Conservation (phyloP, 1,284 basidiomycete genomes). For the Leccinum pallidistipes region DNA sequence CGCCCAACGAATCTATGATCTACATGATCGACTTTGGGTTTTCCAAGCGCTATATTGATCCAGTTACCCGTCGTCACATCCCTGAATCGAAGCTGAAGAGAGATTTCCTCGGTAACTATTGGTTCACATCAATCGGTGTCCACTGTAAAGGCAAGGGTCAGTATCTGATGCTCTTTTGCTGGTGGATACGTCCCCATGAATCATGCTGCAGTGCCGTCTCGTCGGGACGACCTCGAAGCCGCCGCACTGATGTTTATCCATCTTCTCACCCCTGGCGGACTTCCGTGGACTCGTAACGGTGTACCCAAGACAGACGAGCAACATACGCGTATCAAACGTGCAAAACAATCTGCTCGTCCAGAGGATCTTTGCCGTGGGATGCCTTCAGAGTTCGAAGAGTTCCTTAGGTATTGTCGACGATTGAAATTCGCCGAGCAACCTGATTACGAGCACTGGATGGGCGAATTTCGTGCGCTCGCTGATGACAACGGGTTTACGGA, state of each 20-base stretch:
- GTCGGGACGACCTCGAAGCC: constrained; percentile 75
- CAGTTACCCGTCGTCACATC: constrained; percentile 59
- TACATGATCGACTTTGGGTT: constrained; percentile 86
- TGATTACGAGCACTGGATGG: constrained; percentile 62
- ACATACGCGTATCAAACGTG: constrained; percentile 59
- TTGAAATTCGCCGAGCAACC: constrained; percentile 66
- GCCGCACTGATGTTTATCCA: constrained; percentile 76
- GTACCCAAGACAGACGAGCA: constrained; percentile 65
- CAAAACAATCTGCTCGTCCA: constrained; percentile 56
- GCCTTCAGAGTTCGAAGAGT: constrained; percentile 71
- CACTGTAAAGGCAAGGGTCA: constrained; percentile 73
- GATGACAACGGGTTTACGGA: constrained; percentile 55
- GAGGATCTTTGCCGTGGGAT: constrained; percentile 70
- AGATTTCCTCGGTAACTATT: constrained; percentile 79
- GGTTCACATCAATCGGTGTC: constrained; percentile 72
- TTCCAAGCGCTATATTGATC: constrained; percentile 73
- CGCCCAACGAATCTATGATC: constrained; percentile 55
- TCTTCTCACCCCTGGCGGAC: constrained; percentile 69
- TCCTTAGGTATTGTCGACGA: constrained; percentile 65
- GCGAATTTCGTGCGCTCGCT: constrained; percentile 59
- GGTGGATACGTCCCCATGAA: constrained; percentile 21
- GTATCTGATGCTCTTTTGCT: constrained; percentile 21
- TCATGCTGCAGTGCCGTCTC: constrained; percentile 57
- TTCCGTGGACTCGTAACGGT: constrained; percentile 74
- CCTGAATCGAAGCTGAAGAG: constrained; percentile 63